Conservation (phyloP, 495 filamentous ascomycete genomes). For the Aspergillus taichungensis region DNA sequence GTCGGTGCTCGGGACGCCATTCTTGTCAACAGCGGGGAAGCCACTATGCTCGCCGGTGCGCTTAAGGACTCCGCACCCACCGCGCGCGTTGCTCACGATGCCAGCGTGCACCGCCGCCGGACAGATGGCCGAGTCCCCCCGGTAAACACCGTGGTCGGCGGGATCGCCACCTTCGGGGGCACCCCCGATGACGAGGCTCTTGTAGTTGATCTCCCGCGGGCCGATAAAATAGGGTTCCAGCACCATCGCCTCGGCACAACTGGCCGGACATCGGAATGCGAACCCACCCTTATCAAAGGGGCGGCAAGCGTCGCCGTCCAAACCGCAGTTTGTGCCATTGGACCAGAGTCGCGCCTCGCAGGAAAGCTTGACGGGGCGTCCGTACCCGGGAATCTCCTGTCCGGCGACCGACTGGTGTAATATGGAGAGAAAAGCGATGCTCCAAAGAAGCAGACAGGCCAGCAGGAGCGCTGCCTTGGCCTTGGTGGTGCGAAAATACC, state of each 20-base stretch:
- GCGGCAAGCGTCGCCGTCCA: conserved; percentile 62
- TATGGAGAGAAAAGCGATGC: conserved; percentile 54
- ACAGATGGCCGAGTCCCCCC: conserved; percentile 73
- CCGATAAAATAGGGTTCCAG: conserved; percentile 66
- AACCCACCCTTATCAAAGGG: conserved; percentile 60
- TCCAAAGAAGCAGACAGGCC: conserved; percentile 52
- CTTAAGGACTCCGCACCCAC: conserved; percentile 65
- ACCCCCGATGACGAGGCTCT: conserved; percentile 60
- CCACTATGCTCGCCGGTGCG: conserved; percentile 50
- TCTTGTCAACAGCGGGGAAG: conserved; percentile 40
- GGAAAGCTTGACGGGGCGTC: conserved; percentile 43
- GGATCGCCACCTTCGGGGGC: conserved; percentile 35
- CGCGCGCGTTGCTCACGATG: conserved; percentile 49
- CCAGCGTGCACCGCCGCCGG: conserved; percentile 67
- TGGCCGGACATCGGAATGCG: conserved; percentile 66
- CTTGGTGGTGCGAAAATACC: conserved; percentile 43
- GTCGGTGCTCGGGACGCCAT: conserved; percentile 56
- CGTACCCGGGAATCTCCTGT: conserved; percentile 53
- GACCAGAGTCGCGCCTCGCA: conserved; percentile 44
- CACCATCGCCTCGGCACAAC: conserved; percentile 52
- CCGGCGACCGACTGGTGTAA: conserved; percentile 48
- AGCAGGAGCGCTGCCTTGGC: conserved; percentile 38
- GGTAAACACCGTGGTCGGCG: conserved; percentile 44
- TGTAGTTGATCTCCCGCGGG: conserved; percentile 54
- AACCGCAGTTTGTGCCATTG: conserved; percentile 53